Evolutionary conservation across 495 filamentous ascomycete species (phyloP).

Genomic region (Trichoderma virens): DNA sequence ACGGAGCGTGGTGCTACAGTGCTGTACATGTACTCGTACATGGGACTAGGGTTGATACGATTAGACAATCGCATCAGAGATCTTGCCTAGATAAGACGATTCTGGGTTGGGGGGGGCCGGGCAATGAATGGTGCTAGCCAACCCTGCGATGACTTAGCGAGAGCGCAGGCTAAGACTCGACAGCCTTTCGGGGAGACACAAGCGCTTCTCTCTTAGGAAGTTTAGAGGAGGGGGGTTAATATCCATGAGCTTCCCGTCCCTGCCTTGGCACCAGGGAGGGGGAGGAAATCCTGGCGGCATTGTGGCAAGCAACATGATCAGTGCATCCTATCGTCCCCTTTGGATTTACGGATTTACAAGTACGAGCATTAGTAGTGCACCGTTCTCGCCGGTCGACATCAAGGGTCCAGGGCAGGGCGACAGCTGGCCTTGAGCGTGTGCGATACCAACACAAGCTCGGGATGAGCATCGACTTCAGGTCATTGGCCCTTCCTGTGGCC

Average conservation of each 20-base stretch:
- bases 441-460: background rate
- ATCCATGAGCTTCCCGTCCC: background rate
- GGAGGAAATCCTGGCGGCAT: background rate
- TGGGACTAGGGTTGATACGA: constrained; percentile 5
- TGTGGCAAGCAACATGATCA: background rate
- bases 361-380: background rate
- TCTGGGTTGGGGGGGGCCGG: constrained; percentile 5
- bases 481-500: background rate
- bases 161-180: background rate
- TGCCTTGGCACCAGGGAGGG: background rate
- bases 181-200: background rate
- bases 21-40: background rate
- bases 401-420: background rate
- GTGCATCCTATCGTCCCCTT: background rate
- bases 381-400: background rate
- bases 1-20: background rate
- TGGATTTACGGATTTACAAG: background rate
- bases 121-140: background rate
- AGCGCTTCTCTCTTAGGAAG: background rate
- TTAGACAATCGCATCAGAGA: constrained; percentile 9
- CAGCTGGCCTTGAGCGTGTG: background rate
- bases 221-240: background rate
- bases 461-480: background rate
- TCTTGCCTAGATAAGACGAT: constrained; percentile 9
- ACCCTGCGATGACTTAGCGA: constrained; percentile 4